Percentiles rank a stretch among this genome's conserved stretches.
These are phyloP conservation scores for Rachicladosporium sp. DNA, from an alignment of 2,329 filamentous ascomycete genomes.

Conservation along the genomic window DNA sequence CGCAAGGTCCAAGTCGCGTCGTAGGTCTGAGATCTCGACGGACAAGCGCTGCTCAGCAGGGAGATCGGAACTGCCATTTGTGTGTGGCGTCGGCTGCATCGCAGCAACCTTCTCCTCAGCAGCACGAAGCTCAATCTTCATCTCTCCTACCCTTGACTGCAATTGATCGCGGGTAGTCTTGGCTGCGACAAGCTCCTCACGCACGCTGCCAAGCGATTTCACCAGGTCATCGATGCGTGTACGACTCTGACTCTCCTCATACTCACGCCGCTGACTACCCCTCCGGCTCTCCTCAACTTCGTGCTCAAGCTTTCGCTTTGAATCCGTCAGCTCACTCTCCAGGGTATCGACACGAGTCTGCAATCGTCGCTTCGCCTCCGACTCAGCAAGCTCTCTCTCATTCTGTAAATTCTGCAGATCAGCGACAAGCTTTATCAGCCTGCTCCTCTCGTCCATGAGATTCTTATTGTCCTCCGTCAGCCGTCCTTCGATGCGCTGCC, in stretches of 20 bases:
- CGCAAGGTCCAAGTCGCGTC: conserved; percentile 72
- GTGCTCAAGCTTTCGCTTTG: conserved; percentile 71
- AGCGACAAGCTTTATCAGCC: conserved; percentile 69
- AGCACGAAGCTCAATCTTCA: conserved; percentile 75
- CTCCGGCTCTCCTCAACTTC: conserved; percentile 80
- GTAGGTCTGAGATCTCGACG: conserved; percentile 73
- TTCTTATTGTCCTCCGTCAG: conserved; percentile 79
- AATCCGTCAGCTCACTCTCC: conserved; percentile 63
- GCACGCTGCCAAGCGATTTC: conserved; percentile 61
- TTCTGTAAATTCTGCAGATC: conserved; percentile 84
- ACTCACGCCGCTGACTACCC: conserved; percentile 71
- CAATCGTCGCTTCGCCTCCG: conserved; percentile 67
- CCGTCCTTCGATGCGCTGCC: conserved; percentile 85
- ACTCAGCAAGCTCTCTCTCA: conserved; percentile 74
- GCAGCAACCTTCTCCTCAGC: conserved; percentile 78
- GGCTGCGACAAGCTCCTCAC: conserved; percentile 73
- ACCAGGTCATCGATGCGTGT: conserved; percentile 89
- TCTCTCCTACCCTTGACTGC: conserved; percentile 75
- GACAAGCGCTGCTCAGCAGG: conserved; percentile 67
- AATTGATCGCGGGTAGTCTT: conserved; percentile 86
- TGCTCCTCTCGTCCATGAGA: conserved; percentile 69
- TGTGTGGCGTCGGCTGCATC: conserved; percentile 53
- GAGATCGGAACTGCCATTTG: conserved; percentile 41
- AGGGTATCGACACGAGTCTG: conserved; percentile 67
- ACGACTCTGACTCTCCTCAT: conserved; percentile 75